phyloP scores from a whole-genome alignment of 352 stramenopile species.

The Phytophthora pinifolia region DNA sequence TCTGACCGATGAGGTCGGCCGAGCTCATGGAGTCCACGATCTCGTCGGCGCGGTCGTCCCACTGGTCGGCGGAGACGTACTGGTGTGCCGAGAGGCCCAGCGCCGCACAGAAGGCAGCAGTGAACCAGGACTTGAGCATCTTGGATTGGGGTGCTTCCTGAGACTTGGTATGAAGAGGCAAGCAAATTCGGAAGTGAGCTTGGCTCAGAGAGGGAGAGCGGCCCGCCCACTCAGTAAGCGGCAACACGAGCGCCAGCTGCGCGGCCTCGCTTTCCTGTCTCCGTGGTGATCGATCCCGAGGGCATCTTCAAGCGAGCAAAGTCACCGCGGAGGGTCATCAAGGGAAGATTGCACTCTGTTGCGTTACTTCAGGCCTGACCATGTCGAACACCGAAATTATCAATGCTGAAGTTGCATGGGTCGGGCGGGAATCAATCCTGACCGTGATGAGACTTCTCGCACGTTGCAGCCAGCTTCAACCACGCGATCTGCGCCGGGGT shows the following conservation, averaged over 20 bases:
- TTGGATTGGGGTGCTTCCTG: constrained; percentile 1
- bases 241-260: not conserved
- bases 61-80: constrained; percentile 4
- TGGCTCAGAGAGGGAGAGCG: not conserved
- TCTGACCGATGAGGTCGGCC: constrained; percentile 69
- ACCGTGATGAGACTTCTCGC: too few relatives aligned
- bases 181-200: constrained; percentile 17
- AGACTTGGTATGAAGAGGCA: not conserved
- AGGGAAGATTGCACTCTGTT: too few relatives aligned
- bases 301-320: constrained; percentile 3
- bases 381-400: too few relatives aligned
- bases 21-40: constrained; percentile 13
- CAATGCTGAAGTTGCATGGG: too few relatives aligned
- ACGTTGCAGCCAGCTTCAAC: too few relatives aligned
- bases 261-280: not conserved
- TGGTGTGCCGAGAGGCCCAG: constrained; percentile 4
- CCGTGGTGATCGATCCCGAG: not conserved
- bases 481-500: too few relatives aligned
- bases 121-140: constrained; percentile 18
- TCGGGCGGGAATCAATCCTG: too few relatives aligned
- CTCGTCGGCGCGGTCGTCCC: constrained; percentile 8
- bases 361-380: too few relatives aligned
- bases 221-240: not conserved
- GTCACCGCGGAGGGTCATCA: not conserved
- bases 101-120: constrained; percentile 1